Evolutionary conservation across 257 asterid genomes (phyloP), one percentile per base, ranked within the genome.

Genomic region (Mentha longifolia): DNA sequence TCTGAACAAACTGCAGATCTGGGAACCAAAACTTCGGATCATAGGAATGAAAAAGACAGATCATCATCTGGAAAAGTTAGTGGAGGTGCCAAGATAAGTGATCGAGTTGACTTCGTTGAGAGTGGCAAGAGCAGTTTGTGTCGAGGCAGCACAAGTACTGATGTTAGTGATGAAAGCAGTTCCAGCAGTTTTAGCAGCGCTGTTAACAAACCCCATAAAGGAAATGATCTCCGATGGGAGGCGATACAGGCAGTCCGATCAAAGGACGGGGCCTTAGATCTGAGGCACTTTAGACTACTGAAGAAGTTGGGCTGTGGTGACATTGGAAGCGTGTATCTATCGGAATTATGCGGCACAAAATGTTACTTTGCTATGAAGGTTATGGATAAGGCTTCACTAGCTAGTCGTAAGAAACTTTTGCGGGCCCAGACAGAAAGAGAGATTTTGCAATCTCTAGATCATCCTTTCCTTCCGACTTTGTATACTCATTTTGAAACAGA

Each of bases 81-180:
- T 61, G 92, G 87, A 56, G 76, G 82, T 66, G 79, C 83, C 72
- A 86, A 84, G 77, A 74, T 74, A 30, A 84, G 89, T 33, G 95
- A 85, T 16, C 81, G 81, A 19, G 77, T 77, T 15, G 95, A 90
- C 61, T 84, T 80, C 42, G 83, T 74, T 28, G 97, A 88, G 77
- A 90, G 97, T 70, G 92, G 97, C 28, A 90, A 90, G 82, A 90
- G 88, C 88, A 90, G 97, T 73, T 74, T 89, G 84, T 91, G 89
- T 76, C 79, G 97, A 71, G 97, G 95, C 15, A 91, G 97, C 81
- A 84, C 96, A 0, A 86, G 96, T 65, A 89, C 92, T 4, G 96
- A 89, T 54, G 68, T 87, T 54, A 89, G 94, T 46, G 96, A 87
- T 31, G 96, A 87, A 55, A 89, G 96, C 57, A 79, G 82, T 71